A percentile compares a stretch with the other conserved stretches of the same genome.
These are phyloP conservation scores for Glebionis coronaria DNA, from an alignment of 129 eudicot species.

Conservation along the genomic window DNA sequence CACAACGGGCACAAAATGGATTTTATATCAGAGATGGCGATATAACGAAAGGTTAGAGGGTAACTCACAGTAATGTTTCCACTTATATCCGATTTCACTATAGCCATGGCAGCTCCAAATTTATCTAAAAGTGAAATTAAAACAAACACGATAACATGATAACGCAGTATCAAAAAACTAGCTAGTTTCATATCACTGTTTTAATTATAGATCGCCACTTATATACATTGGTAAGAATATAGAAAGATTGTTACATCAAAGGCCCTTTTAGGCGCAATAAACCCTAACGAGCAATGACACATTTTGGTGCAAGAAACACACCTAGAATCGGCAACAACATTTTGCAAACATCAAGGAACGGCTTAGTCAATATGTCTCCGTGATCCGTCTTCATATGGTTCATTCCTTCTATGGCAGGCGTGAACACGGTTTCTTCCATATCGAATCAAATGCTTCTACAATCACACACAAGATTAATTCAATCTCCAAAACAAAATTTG, in stretches of 20 bases:
- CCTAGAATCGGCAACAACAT: constrained; percentile 75
- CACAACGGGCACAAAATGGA: neutral
- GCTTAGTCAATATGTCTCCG: constrained; percentile 67
- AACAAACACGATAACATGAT: neutral
- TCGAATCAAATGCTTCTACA: constrained; percentile 15
- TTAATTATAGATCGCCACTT: too few relatives aligned
- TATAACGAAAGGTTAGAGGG: constrained; percentile 13
- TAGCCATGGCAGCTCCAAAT: constrained; percentile 92
- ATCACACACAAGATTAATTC: neutral
- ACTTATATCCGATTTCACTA: constrained; percentile 83
- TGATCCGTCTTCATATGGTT: constrained; percentile 66
- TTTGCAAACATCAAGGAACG: constrained; percentile 81
- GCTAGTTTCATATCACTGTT: too few relatives aligned
- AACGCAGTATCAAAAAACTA: too few relatives aligned
- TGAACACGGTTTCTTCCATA: constrained; percentile 71
- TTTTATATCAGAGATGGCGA: neutral
- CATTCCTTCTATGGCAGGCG: constrained; percentile 66
- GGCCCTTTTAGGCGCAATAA: too few relatives aligned
- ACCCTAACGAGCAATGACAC: too few relatives aligned
- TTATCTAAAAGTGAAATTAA: constrained; percentile 57
- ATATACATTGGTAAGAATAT: too few relatives aligned
- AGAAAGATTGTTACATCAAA: too few relatives aligned
- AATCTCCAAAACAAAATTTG: neutral
- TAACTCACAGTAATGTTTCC: constrained; percentile 69
- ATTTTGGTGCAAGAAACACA: neutral